phyloP scores from a whole-genome alignment of 2,329 filamentous ascomycete genomes.

The Penicillium frequentans region DNA sequence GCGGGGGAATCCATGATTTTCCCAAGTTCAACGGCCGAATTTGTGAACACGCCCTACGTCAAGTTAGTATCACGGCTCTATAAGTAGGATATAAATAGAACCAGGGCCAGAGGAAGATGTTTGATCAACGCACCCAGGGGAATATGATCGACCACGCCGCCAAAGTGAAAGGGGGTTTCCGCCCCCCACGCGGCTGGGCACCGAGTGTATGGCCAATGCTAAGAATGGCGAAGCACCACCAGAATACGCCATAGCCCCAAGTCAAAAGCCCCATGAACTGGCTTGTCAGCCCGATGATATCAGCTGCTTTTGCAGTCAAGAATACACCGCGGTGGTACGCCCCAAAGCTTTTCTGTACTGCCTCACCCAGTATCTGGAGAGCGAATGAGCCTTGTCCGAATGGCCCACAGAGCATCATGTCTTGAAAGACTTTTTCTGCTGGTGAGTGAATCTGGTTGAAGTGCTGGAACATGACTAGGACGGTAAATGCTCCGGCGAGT shows the following conservation, averaged over 20 bases:
- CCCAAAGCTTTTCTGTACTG: slow-evolving; percentile 30
- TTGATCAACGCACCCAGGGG: slow-evolving; percentile 37
- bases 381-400: slow-evolving; percentile 44
- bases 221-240: slow-evolving; percentile 43
- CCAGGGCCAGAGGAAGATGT: background rate
- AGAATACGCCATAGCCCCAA: slow-evolving; percentile 45
- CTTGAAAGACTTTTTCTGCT: slow-evolving; percentile 31
- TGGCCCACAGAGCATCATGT: slow-evolving; percentile 44
- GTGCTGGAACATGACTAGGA: slow-evolving; percentile 35
- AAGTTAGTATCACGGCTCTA: background rate
- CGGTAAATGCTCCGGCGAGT: slow-evolving; percentile 33
- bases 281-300: slow-evolving; percentile 33
- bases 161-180: slow-evolving; percentile 29
- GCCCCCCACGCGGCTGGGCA: slow-evolving; percentile 19
- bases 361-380: slow-evolving; percentile 38
- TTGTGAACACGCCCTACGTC: slow-evolving; percentile 41
- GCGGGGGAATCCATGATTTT: slow-evolving; percentile 40
- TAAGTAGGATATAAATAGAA: background rate
- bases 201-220: slow-evolving; percentile 32
- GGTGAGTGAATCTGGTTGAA: slow-evolving; percentile 26
- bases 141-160: slow-evolving; percentile 41
- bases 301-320: slow-evolving; percentile 34
- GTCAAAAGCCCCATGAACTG: slow-evolving; percentile 39
- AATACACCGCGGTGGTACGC: slow-evolving; percentile 34
- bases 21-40: slow-evolving; percentile 39